These are phyloP conservation scores for Parathielavia hyrcaniae DNA, from an alignment of 495 filamentous ascomycete species.

Conservation along the genomic window DNA sequence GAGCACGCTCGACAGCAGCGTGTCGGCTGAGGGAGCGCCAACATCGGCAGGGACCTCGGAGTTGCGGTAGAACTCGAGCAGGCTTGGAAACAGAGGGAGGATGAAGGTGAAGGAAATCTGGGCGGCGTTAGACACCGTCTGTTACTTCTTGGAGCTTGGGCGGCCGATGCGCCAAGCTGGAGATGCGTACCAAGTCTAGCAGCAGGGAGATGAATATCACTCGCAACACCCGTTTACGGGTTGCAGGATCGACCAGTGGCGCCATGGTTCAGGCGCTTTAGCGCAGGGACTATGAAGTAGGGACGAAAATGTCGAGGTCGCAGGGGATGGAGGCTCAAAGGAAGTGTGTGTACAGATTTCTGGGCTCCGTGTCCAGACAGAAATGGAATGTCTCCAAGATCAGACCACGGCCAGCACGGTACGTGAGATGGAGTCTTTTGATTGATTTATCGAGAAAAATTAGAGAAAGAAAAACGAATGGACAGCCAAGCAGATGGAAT, in stretches of 20 bases:
- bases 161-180: neutral
- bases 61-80: conserved; percentile 90
- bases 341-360: neutral
- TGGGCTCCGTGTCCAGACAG: neutral
- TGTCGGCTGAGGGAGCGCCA: conserved; percentile 41
- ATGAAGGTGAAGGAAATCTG: conserved; percentile 76
- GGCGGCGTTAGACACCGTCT: neutral
- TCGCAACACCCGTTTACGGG: conserved; percentile 74
- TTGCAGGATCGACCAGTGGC: conserved; percentile 39
- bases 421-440: neutral
- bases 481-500: neutral
- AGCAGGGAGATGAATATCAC: conserved; percentile 57
- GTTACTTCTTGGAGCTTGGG: conserved; percentile 18
- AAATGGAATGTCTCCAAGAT: neutral
- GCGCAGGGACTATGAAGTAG: neutral
- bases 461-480: conserved; percentile 5
- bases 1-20: conserved; percentile 72
- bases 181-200: conserved; percentile 45
- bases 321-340: neutral
- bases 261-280: conserved; percentile 33
- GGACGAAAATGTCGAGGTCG: neutral
- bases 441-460: neutral
- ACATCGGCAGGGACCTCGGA: conserved; percentile 52
- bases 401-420: conserved; percentile 21
- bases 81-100: conserved; percentile 87